Evolutionary conservation across 1,284 basidiomycete species (phyloP), one percentile per base, ranked within the genome.

Genomic region (Trametes pubescens): DNA sequence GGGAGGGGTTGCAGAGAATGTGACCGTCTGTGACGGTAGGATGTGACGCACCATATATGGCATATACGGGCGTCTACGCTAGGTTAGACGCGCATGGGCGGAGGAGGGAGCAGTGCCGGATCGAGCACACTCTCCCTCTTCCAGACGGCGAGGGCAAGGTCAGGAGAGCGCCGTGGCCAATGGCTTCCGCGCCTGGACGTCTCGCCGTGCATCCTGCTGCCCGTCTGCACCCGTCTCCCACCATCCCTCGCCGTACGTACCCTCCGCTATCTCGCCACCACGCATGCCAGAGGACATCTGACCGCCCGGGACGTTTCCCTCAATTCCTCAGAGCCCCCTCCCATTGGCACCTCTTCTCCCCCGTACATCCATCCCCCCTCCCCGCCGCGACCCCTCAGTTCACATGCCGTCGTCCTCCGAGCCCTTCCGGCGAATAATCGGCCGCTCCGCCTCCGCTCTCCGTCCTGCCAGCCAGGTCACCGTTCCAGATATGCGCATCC

Each of bases 11-110:
- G 49, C 35, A 51, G 52, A 4, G 16, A 6, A 7, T 62, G 66
- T 67, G 66, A 65, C 63, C 4, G 9, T 7, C 32, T 57, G 66
- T 67, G 66, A 67, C 66, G 49, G 51, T 67, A 67, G 34, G 61
- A 47, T 67, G 66, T 67, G 66, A 67, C 66, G 9, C 26, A 0
- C 60, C 66, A 47, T 29, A 62, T 62, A 60, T 57, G 66, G 66
- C 5, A 44, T 53, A 59, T 56, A 51, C 60, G 35, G 60, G 62
- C 59, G 61, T 51, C 44, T 56, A 21, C 10, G 7, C 29, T 22
- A 13, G 21, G 40, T 4, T 26, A 47, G 46, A 38, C 32, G 40
- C 14, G 35, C 11, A 57, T 43, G 21, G 57, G 56, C 59, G 63
- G 55, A 57, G 37, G 37, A 53, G 52, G 38, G 26, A 18, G 34